Percentiles rank a stretch among this genome's conserved stretches.
Evolutionary conservation across 2,329 filamentous ascomycete genomes (phyloP).

Genomic region (Aureobasidium mangrovei): DNA sequence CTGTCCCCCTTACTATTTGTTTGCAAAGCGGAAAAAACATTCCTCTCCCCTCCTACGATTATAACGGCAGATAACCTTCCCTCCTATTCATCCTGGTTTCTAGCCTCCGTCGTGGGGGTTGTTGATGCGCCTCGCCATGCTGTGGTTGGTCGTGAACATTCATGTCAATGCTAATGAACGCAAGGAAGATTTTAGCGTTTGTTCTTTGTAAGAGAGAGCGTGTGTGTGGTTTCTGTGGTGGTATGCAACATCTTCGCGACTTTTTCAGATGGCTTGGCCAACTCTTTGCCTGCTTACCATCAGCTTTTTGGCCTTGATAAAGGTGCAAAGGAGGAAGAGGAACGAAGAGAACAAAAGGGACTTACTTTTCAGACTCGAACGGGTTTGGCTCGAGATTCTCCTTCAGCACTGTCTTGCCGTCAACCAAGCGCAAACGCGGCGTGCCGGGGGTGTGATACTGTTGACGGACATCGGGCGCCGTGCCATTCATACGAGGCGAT

Average conservation of each 20-base stretch:
- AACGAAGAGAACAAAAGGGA: neutral
- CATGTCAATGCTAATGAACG: neutral
- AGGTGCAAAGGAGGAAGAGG: neutral
- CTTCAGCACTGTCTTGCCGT: slow-evolving; percentile 16
- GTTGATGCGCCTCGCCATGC: neutral
- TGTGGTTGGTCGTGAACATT: neutral
- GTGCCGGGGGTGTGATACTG: slow-evolving; percentile 13
- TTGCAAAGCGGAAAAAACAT: neutral
- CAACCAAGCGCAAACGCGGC: slow-evolving; percentile 16
- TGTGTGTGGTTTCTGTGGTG: no score
- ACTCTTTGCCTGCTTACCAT: slow-evolving; percentile 3
- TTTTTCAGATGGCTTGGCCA: neutral
- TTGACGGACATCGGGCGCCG: neutral
- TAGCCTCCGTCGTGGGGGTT: neutral
- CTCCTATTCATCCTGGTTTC: neutral
- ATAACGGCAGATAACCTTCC: neutral
- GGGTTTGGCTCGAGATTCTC: slow-evolving; percentile 16
- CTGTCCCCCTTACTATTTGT: neutral
- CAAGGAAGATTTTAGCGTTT: neutral
- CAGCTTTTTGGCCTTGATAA: slow-evolving; percentile 14
- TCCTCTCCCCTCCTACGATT: neutral
- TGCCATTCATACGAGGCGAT: neutral
- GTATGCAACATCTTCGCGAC: no score
- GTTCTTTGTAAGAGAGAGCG: neutral
- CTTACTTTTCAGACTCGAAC: slow-evolving; percentile 7